Conservation (phyloP, 345 rosid species). For the Reutealis trisperma region DNA sequence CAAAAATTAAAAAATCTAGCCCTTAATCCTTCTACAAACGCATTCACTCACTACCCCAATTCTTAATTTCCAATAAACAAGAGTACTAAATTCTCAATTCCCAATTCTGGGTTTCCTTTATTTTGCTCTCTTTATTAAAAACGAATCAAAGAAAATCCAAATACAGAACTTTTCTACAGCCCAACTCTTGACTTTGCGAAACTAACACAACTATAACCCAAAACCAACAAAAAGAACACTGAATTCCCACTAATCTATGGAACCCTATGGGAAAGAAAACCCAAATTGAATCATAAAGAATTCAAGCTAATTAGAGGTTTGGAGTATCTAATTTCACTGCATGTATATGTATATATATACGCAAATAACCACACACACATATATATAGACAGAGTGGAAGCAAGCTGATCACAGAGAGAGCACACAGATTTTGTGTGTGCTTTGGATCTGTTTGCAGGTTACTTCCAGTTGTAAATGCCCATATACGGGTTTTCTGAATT, state of each 20-base stretch:
- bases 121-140: background rate
- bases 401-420: background rate
- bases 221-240: background rate
- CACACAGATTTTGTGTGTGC: background rate
- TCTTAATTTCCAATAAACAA: background rate
- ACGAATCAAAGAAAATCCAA: conserved; percentile 3
- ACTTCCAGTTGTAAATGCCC: background rate
- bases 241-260: background rate
- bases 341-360: background rate
- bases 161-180: background rate
- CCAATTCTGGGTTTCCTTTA: background rate
- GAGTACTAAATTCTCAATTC: background rate
- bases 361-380: background rate
- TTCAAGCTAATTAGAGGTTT: background rate
- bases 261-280: background rate
- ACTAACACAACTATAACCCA: background rate
- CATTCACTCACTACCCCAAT: background rate
- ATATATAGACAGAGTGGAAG: background rate
- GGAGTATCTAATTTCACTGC: background rate
- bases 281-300: background rate
- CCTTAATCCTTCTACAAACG: background rate
- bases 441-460: background rate
- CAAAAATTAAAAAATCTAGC: background rate
- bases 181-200: background rate
- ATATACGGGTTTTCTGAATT: background rate